These are phyloP conservation scores for Nannochloropsis salina DNA, from an alignment of 108 stramenopile genomes.

Conservation along the genomic window DNA sequence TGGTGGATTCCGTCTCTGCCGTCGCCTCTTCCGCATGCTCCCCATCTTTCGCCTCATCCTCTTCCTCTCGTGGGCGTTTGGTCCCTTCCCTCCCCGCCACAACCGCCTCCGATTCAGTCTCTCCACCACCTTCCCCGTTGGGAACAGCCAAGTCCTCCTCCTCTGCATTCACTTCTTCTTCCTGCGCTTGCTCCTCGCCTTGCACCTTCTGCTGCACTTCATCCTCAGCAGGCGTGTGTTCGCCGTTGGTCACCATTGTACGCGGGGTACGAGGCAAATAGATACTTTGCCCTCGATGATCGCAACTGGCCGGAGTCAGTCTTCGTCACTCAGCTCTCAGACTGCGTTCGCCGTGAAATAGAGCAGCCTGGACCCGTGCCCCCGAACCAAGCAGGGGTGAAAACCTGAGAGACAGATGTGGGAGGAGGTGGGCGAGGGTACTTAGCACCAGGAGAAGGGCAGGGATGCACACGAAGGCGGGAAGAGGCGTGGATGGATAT, in stretches of 20 bases:
- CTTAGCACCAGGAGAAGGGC: background rate
- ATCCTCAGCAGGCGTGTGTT: background rate
- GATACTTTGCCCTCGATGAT: too few species aligned
- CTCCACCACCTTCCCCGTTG: background rate
- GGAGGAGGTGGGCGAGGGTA: background rate
- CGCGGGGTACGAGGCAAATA: background rate
- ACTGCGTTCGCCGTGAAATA: too few species aligned
- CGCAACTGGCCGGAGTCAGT: too few species aligned
- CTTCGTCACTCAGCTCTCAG: too few species aligned
- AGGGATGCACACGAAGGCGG: background rate
- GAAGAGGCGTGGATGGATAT: too few species aligned
- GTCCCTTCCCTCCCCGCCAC: too few species aligned
- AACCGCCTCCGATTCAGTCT: background rate
- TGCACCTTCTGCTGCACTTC: background rate
- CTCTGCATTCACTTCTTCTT: background rate
- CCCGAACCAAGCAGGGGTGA: too few species aligned
- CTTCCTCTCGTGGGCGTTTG: constrained; percentile 16
- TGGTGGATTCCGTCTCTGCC: background rate
- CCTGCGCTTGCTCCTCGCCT: background rate
- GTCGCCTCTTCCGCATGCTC: too few species aligned
- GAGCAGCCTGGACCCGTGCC: too few species aligned
- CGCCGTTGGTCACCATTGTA: constrained; percentile 2
- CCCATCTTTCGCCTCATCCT: background rate
- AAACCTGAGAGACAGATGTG: background rate
- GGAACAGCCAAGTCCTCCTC: background rate